Evolutionary conservation across 2,329 filamentous ascomycete genomes (phyloP), one percentile per base, ranked within the genome.

Genomic region (Thelonectria rubi): DNA sequence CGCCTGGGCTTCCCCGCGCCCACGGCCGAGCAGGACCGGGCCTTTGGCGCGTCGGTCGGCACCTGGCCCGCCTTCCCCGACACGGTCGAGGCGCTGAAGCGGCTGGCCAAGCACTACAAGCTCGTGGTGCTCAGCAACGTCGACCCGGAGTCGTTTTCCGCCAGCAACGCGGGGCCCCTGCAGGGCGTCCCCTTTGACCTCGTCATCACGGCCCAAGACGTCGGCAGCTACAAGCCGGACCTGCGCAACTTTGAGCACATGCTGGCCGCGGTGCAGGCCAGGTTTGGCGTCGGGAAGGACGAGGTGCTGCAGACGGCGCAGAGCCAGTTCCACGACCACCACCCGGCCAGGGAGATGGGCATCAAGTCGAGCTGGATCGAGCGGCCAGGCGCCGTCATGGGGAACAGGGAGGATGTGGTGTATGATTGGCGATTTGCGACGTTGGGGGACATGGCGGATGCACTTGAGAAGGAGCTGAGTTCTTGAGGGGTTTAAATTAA

Each of bases 201-300:
- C 3, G 77, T 91, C 39, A 83, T 89, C 70, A 92, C 89, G 0
- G 91, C 90, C 0, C 81, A 92, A 72, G 87, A 91, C 42, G 84
- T 93, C 26, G 89, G 90, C 0, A 84, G 81, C 14, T 93, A 92
- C 72, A 93, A 93, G 76, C 91, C 91, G 0, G 81, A 88, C 66
- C 69, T 79, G 30, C 77, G 78, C 53, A 92, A 92, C 65, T 93
- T 93, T 60, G 81, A 86, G 58, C 87, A 88, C 71, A 80, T 92
- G 81, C 72, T 92, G 5, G 73, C 77, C 11, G 78, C 84, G 49
- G 83, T 86, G 2, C 62, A 83, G 69, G 69, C 76, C 1, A 79
- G 81, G n/a, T 86, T 90, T 67, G 86, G 84, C 0, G 74, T 89
- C 0, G 76, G 79, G 54, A 86, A 84, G 66, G 76, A 77, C 0